Percentiles rank a stretch among this genome's conserved stretches.
Evolutionary conservation across 1,284 basidiomycete genomes (phyloP).

Genomic region (Cryptococcus sp.): DNA sequence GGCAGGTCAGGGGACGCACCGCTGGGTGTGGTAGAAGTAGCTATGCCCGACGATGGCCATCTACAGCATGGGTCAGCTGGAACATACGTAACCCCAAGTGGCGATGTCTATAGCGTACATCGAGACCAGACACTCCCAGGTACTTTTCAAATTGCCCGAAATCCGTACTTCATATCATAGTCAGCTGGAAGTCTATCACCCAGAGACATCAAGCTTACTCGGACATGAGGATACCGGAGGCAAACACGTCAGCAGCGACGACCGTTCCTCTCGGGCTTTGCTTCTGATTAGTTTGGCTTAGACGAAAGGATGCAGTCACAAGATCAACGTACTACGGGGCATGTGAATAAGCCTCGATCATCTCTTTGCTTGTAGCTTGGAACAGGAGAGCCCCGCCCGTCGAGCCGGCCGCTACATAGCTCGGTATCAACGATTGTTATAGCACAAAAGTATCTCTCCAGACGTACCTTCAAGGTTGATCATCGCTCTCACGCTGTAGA

Average conservation of each 20-base stretch:
- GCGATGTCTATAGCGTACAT: slow-evolving; percentile 55
- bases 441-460: neutral
- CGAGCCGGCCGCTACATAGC: slow-evolving; percentile 72
- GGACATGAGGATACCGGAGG: slow-evolving; percentile 83
- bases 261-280: slow-evolving; percentile 81
- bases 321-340: slow-evolving; percentile 63
- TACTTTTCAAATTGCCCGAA: slow-evolving; percentile 94
- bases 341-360: slow-evolving; percentile 86
- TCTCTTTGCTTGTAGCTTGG: slow-evolving; percentile 90
- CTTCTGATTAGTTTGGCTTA: neutral
- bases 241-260: slow-evolving; percentile 90
- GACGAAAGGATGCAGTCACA: neutral
- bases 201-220: slow-evolving; percentile 60
- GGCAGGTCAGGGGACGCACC: slow-evolving; percentile 38
- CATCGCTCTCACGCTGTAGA: slow-evolving; percentile 69
- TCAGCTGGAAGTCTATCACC: neutral
- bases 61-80: slow-evolving; percentile 50
- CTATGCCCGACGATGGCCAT: slow-evolving; percentile 90
- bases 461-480: slow-evolving; percentile 84
- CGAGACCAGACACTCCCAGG: slow-evolving; percentile 77
- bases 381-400: slow-evolving; percentile 87
- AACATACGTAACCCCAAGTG: neutral
- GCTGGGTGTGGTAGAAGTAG: slow-evolving; percentile 89
- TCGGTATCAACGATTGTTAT: slow-evolving; percentile 7
- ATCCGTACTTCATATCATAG: slow-evolving; percentile 63